These are phyloP conservation scores for Phytophthora uliginosa DNA, from an alignment of 352 stramenopile species.

Conservation along the genomic window DNA sequence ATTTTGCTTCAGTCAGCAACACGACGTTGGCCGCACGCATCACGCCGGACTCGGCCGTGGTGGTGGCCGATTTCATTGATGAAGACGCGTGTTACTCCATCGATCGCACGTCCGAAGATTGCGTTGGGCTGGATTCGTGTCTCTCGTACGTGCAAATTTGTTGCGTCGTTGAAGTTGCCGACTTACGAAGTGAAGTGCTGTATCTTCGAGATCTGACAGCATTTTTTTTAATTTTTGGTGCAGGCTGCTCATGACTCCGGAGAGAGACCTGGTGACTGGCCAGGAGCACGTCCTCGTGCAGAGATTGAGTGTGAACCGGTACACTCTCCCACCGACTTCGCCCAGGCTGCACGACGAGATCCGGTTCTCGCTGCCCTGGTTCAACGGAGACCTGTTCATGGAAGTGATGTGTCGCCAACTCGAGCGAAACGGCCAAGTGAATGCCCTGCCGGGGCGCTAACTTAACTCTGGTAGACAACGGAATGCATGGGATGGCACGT, in stretches of 20 bases:
- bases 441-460: constrained; percentile 1
- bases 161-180: constrained; percentile 30
- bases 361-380: constrained; percentile 53
- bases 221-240: constrained; percentile 10
- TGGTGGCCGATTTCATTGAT: constrained; percentile 63
- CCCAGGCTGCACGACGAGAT: constrained; percentile 57
- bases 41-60: constrained; percentile 38
- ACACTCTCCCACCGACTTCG: constrained; percentile 61
- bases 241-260: constrained; percentile 48
- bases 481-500: too few species aligned
- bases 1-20: constrained; percentile 51
- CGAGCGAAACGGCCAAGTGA: constrained; percentile 31
- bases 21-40: constrained; percentile 48
- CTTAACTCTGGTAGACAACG: not conserved
- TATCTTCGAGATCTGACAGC: constrained; percentile 17
- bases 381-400: constrained; percentile 73
- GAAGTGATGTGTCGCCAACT: constrained; percentile 63
- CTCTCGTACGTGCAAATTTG: constrained; percentile 32
- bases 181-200: constrained; percentile 7
- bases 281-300: constrained; percentile 58
- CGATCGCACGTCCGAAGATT: constrained; percentile 34
- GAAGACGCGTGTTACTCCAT: constrained; percentile 47
- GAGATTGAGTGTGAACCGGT: constrained; percentile 53
- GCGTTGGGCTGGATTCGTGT: constrained; percentile 39
- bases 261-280: constrained; percentile 40